Percentiles rank a stretch among this genome's conserved stretches.
These are phyloP conservation scores for Rachicladosporium sp. DNA, from an alignment of 2,329 filamentous ascomycete species.

Conservation along the genomic window DNA sequence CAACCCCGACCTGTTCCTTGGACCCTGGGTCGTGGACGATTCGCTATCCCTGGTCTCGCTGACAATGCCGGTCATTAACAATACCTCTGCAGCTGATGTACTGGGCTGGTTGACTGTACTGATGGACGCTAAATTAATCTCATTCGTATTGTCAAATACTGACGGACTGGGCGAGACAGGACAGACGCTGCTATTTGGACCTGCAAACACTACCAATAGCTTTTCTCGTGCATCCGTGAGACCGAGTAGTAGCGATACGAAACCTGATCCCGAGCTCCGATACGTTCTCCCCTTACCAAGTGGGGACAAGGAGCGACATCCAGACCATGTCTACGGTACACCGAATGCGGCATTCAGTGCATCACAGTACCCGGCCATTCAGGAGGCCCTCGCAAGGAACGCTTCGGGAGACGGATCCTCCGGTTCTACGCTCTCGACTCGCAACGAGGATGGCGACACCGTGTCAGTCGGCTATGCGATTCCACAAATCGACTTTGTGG, in stretches of 20 bases:
- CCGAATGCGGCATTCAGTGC: constrained; percentile 42
- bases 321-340: constrained; percentile 24
- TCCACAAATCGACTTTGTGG: constrained; percentile 53
- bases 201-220: constrained; percentile 52
- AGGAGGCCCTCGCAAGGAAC: constrained; percentile 39
- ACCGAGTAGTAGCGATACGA: not conserved
- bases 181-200: constrained; percentile 57
- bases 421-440: constrained; percentile 42
- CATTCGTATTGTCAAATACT: constrained; percentile 47
- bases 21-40: constrained; percentile 60
- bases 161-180: constrained; percentile 63
- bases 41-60: constrained; percentile 67
- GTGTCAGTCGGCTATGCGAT: constrained; percentile 76
- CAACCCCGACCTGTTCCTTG: constrained; percentile 54
- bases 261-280: constrained; percentile 11
- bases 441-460: constrained; percentile 55
- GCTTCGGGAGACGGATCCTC: too few species aligned
- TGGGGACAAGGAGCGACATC: constrained; percentile 19
- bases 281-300: constrained; percentile 16
- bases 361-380: constrained; percentile 49
- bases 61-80: constrained; percentile 66
- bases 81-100: constrained; percentile 47
- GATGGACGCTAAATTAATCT: constrained; percentile 53
- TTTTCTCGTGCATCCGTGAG: constrained; percentile 11
- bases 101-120: constrained; percentile 77